These are phyloP conservation scores for Stephanodiscus triporus DNA, from an alignment of 108 stramenopile species.

Conservation along the genomic window DNA sequence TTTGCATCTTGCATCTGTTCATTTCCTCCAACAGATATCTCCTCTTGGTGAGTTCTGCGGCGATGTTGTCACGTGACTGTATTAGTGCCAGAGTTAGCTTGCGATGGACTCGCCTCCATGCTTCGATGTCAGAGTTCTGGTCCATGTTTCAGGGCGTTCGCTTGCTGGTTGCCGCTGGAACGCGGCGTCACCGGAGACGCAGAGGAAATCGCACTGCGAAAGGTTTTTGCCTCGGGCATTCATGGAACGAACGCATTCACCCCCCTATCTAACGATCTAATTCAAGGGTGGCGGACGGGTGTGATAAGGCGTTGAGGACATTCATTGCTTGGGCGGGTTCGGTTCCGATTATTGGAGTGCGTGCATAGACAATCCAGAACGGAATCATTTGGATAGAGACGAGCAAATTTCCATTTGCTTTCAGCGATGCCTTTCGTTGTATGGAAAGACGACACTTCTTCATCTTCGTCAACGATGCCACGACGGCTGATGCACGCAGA, in stretches of 20 bases:
- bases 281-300: slow-evolving; percentile 26
- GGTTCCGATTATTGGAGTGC: slow-evolving; percentile 65
- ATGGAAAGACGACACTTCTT: neutral
- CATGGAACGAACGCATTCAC: slow-evolving; percentile 48
- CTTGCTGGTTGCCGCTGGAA: neutral
- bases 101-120: slow-evolving; percentile 69
- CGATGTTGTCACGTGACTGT: slow-evolving; percentile 63
- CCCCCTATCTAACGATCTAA: slow-evolving; percentile 22
- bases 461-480: neutral
- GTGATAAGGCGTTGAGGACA: slow-evolving; percentile 52
- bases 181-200: slow-evolving; percentile 67
- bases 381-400: slow-evolving; percentile 62
- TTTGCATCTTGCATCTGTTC: slow-evolving; percentile 30
- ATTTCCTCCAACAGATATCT: slow-evolving; percentile 77
- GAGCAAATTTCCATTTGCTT: slow-evolving; percentile 61
- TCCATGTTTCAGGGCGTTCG: neutral
- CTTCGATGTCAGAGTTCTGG: slow-evolving; percentile 38
- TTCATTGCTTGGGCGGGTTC: slow-evolving; percentile 60
- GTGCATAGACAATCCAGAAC: slow-evolving; percentile 42
- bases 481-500: neutral
- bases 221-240: slow-evolving; percentile 56
- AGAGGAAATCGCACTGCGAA: slow-evolving; percentile 55
- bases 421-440: slow-evolving; percentile 45
- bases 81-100: slow-evolving; percentile 59
- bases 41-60: slow-evolving; percentile 59